These are phyloP conservation scores for Epichloe typhina DNA, from an alignment of 2,329 filamentous ascomycete species.

Conservation along the genomic window DNA sequence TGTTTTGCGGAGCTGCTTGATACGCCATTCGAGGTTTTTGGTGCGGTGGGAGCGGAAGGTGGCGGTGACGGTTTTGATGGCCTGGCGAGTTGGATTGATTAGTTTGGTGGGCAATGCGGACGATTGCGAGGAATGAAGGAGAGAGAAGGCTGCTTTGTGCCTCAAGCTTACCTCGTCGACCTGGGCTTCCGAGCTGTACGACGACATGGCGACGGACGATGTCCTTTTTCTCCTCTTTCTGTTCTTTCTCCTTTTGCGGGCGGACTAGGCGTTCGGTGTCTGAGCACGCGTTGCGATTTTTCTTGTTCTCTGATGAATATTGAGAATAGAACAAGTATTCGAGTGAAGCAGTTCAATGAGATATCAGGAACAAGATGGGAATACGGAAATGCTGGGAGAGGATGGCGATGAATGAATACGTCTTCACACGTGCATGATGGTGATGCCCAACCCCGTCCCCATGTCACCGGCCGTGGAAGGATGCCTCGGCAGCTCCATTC, in stretches of 20 bases:
- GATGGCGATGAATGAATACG: no score
- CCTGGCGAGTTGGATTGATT: background rate
- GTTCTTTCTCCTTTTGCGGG: background rate
- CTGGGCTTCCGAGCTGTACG: slow-evolving; percentile 6
- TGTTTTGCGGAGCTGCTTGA: slow-evolving; percentile 26
- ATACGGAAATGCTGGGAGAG: no score
- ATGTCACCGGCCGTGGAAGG: background rate
- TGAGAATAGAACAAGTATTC: no score
- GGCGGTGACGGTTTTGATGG: slow-evolving; percentile 3
- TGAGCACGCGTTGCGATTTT: no score
- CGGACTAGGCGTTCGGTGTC: no score
- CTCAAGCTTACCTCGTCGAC: slow-evolving; percentile 4
- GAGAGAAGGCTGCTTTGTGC: background rate
- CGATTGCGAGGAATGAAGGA: background rate
- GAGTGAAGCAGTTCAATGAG: no score
- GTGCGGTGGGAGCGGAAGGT: slow-evolving; percentile 14
- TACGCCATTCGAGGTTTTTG: slow-evolving; percentile 24
- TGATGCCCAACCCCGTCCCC: no score
- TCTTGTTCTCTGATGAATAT: no score
- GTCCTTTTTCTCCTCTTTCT: no score
- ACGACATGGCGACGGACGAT: background rate
- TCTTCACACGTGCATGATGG: no score
- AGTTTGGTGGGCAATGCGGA: background rate
- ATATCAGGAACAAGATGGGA: no score
- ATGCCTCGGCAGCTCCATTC: background rate